These are phyloP conservation scores for Halenospora varia DNA, from an alignment of 495 filamentous ascomycete genomes.

Conservation along the genomic window DNA sequence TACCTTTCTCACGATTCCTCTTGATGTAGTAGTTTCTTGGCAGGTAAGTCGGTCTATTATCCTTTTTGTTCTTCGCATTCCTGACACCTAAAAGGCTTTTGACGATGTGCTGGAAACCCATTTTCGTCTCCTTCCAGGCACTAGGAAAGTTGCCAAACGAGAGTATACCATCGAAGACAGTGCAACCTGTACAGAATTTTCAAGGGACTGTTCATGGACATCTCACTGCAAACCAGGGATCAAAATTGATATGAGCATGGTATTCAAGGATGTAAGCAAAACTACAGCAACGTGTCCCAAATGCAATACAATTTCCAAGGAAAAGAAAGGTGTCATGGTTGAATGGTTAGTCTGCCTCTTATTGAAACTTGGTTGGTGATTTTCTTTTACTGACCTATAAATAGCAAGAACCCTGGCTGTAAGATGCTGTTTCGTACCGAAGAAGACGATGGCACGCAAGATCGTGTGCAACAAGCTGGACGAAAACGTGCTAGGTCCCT, in stretches of 20 bases:
- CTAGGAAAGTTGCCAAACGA: not conserved
- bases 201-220: not conserved
- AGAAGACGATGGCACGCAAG: not conserved
- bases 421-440: constrained; percentile 8
- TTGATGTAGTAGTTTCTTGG: constrained; percentile 8
- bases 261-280: not conserved
- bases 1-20: not conserved
- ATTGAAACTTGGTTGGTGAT: too few relatives aligned
- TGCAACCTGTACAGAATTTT: not conserved
- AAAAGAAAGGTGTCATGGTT: not conserved
- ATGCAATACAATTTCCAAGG: constrained; percentile 4
- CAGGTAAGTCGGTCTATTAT: too few relatives aligned
- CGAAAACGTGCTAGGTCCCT: not conserved
- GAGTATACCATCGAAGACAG: constrained; percentile 2
- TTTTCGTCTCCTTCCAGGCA: not conserved
- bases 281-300: not conserved
- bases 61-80: too few relatives aligned
- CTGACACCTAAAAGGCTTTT: not conserved
- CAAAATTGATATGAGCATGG: constrained; percentile 10
- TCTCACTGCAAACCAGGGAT: not conserved
- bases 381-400: not conserved
- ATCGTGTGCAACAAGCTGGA: not conserved
- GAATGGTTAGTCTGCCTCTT: constrained; percentile 1
- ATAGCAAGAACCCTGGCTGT: constrained; percentile 1
- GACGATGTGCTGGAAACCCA: constrained; percentile 3